Base-by-base conservation (phyloP, 1,139 yeast genomes). In the Saccharomyces hybrid region DNA sequence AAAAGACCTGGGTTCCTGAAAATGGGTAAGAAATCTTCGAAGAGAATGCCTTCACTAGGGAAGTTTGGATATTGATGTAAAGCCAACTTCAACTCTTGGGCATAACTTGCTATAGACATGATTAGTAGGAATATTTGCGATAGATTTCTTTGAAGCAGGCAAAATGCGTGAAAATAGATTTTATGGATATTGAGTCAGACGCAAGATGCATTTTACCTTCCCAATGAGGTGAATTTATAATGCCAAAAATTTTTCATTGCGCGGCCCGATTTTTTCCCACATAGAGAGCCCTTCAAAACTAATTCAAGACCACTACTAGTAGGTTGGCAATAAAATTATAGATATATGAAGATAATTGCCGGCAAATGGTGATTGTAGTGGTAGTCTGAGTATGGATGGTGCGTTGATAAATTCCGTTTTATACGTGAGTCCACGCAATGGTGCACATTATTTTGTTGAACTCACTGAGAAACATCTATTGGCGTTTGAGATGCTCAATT, bases 11-110 rank as follows among this genome's bases (percentile, higher is more conserved):
- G 97, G 62, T 82, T 77, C 70, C 88, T 81, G 78, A 93, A 93
- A 62, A 93, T 86, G 55, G 99, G 99, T 70, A 91, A 78, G 71
- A 93, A 91, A 73, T 93, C 99, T 75, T 93, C 98, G 67, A 93
- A 93, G 51, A 93, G 75, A 60, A 93, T 82, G n/a, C 99, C 99
- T 75, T 87, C 86, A 58, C 81, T 70, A 47, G 99, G 99, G 77
- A 93, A 93, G 75, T 93, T 89, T 60, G 91, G 96, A 78, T 86
- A 91, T 71, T 88, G 96, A 63, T 79, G 84, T 57, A 86, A 75
- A 61, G 86, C 81, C 19, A 79, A 77, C 67, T 79, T 84, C 62
- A 86, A 76, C 63, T 85, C 90, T 42, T 67, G 70, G 48, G 89
- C 85, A 56, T 81, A 69, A 41, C 72, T 70, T 56, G 72, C 71